These are phyloP conservation scores for Mycosarcoma mackinlayi DNA, from an alignment of 1,284 basidiomycete species.

Conservation along the genomic window DNA sequence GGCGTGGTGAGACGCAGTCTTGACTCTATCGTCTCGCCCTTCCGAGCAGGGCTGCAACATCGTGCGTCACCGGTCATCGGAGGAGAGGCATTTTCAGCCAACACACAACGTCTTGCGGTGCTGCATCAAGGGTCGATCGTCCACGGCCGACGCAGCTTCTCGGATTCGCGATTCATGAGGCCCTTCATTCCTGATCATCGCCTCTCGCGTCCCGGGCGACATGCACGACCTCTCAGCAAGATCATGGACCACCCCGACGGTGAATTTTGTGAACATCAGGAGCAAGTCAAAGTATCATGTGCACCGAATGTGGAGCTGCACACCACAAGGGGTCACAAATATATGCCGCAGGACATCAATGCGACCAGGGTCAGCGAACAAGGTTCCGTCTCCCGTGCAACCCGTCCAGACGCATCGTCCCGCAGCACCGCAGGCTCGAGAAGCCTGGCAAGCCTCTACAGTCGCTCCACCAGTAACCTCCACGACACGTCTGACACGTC, in stretches of 20 bases:
- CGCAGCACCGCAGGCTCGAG: constrained; percentile 21
- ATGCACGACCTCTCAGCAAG: constrained; percentile 33
- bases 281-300: neutral
- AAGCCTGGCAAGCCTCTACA: constrained; percentile 31
- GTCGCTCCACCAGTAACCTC: constrained; percentile 31
- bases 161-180: constrained; percentile 42
- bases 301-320: neutral
- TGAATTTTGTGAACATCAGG: constrained; percentile 8
- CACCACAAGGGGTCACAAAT: neutral
- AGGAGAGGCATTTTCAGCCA: too few relatives aligned
- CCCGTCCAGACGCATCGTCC: constrained; percentile 6
- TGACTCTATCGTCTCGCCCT: constrained; percentile 46
- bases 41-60: constrained; percentile 32
- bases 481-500: constrained; percentile 7
- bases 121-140: constrained; percentile 7
- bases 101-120: too few relatives aligned
- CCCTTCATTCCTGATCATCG: constrained; percentile 34
- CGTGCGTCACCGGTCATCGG: too few relatives aligned
- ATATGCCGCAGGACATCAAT: neutral
- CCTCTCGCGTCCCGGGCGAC: constrained; percentile 6
- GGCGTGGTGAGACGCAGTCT: constrained; percentile 42
- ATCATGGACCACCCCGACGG: constrained; percentile 32
- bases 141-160: constrained; percentile 35
- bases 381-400: neutral
- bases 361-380: neutral